Percentiles rank a stretch among this genome's conserved stretches.
Conservation (phyloP, 306 rosid species). For the Vicia sativa region DNA sequence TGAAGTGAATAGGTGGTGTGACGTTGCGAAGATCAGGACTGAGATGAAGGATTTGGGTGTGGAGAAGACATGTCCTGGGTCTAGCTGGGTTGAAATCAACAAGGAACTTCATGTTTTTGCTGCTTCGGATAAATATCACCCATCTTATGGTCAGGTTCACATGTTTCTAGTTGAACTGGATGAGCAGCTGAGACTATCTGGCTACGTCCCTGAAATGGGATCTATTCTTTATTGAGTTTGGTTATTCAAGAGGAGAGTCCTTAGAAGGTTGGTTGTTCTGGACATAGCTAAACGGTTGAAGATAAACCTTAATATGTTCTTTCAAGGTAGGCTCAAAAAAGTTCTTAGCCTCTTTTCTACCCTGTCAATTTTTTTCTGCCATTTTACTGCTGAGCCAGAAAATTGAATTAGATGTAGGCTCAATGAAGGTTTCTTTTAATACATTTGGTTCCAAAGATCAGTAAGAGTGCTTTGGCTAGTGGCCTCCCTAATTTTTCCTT, state of each 20-base stretch:
- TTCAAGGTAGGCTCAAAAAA: slow-evolving; percentile 10
- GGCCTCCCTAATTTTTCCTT: neutral
- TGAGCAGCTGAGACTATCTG: slow-evolving; percentile 59
- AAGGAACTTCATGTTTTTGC: slow-evolving; percentile 59
- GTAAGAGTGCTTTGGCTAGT: neutral
- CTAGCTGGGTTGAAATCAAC: slow-evolving; percentile 76
- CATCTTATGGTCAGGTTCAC: slow-evolving; percentile 51
- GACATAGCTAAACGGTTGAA: slow-evolving; percentile 1
- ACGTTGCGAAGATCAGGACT: slow-evolving; percentile 59
- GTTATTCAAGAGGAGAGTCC: slow-evolving; percentile 13
- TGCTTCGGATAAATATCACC: slow-evolving; percentile 64
- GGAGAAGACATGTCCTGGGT: slow-evolving; percentile 73
- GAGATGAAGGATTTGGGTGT: slow-evolving; percentile 69
- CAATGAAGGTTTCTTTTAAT: neutral
- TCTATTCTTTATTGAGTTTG: slow-evolving; percentile 16
- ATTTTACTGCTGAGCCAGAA: neutral
- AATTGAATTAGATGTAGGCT: neutral
- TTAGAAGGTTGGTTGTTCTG: slow-evolving; percentile 10
- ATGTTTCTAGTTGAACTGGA: slow-evolving; percentile 54
- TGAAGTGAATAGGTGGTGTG: slow-evolving; percentile 62
- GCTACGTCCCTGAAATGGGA: slow-evolving; percentile 48
- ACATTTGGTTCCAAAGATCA: neutral
- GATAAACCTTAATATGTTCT: slow-evolving; percentile 4
- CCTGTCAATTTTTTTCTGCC: neutral
- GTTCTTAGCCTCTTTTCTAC: neutral